phyloP scores from a whole-genome alignment of 345 rosid species.

The Pistacia integerrima region DNA sequence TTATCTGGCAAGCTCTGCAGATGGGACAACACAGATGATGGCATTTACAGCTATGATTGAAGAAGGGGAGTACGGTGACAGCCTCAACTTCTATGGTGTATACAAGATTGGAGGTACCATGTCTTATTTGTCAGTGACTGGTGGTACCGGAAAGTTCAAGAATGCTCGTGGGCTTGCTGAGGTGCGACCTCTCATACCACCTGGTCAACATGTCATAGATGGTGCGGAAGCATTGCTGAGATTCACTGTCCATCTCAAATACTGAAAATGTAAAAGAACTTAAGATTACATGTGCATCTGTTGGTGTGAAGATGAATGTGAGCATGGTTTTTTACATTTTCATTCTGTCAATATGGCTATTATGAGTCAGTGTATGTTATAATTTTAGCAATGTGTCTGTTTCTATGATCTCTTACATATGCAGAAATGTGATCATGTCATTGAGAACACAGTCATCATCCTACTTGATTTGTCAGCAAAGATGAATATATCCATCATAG shows the following conservation, averaged over 20 bases:
- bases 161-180: slow-evolving; percentile 69
- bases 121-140: slow-evolving; percentile 79
- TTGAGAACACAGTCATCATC: not conserved
- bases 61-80: slow-evolving; percentile 89
- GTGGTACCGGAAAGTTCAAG: slow-evolving; percentile 90
- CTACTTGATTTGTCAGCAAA: not conserved
- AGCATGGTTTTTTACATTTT: not conserved
- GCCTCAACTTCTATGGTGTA: slow-evolving; percentile 84
- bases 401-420: not conserved
- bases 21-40: slow-evolving; percentile 92
- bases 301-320: not conserved
- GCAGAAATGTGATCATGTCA: not conserved
- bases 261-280: slow-evolving; percentile 28
- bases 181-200: slow-evolving; percentile 65
- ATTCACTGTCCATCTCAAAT: slow-evolving; percentile 63
- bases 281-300: slow-evolving; percentile 13
- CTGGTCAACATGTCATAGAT: slow-evolving; percentile 63
- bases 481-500: not conserved
- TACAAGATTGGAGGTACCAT: slow-evolving; percentile 70
- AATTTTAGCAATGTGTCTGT: not conserved
- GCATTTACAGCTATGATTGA: slow-evolving; percentile 90
- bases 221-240: slow-evolving; percentile 78
- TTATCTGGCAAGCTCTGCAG: slow-evolving; percentile 81
- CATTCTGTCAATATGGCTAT: not conserved
- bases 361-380: not conserved